Base-by-base conservation (phyloP, 192 early-diverging fungal genomes). In the Thoreauomyces humboldtii region DNA sequence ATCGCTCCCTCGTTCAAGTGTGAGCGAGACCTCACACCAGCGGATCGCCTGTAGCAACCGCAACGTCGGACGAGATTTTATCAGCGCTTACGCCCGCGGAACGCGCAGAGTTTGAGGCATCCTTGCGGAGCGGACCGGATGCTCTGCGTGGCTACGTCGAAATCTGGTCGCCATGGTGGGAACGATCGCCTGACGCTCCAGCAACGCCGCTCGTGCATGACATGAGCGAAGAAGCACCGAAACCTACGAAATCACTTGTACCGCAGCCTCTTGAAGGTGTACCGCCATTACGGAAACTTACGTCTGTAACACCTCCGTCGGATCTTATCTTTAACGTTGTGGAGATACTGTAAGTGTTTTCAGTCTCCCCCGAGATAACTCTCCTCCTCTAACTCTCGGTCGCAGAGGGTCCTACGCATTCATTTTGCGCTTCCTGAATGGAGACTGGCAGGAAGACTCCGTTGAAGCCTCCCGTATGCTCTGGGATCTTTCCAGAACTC, bases 41-140 rank as follows among this genome's bases (percentile, higher is more conserved):
- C 15, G 12, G n/a, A 48, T 34, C 29, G n/a, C n/a, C 36, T 61
- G 46, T 75, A 48, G 78, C 81, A 1, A 44, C 64, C 1, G 74
- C 77, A 15, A 65, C 76, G 19, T 45, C 79, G 7, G 73, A 81
- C 14, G 57, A 61, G 15, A 74, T 88, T 12, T 80, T 82, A 75
- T 62, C 55, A 28, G 71, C 59, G 38, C 53, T 88, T 14, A 81
- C 69, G 21, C 58, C 61, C 17, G 53, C 65, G 24, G 84, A 88
- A 66, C 65, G 69, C 15, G 64, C 54, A 7, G 74, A 82, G 38
- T 86, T 88, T 48, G 69, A 77, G 58, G 67, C 66, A 28, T 65
- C 68, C 31, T 69, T 84, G 22, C 58, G 59, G 22, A 59, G 41
- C 28, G 59, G 51, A 2, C 17, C 59, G 5, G 51, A 35, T 24